Base-by-base conservation (phyloP, 805 yeast species). In the Saturnispora silvae region DNA sequence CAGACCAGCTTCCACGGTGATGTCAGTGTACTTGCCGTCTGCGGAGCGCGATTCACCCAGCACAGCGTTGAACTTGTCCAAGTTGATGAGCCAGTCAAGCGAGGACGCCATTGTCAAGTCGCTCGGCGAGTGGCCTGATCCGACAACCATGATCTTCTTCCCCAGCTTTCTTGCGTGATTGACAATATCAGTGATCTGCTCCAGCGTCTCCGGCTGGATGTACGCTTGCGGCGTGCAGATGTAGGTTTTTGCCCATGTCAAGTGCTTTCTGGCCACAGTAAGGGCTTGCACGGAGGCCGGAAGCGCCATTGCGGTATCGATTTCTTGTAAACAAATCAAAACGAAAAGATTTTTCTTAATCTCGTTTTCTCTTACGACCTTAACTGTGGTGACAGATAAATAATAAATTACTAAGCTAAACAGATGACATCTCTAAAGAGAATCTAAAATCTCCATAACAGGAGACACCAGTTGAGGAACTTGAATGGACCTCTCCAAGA, bases 51-150 rank as follows among this genome's bases (percentile, higher is more conserved):
- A 56, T 34, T 71, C 56, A 17, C 52, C 47, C 11, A 54, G 39
- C 15, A 85, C 73, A n/a, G 56, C 50, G 54, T 75, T 72, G 54
- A 81, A 70, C 40, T 74, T 73, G 58, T 89, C 97, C 50, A 89
- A 66, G 54, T 83, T 87, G 44, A 94, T 72, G 15, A 92, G 61
- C 95, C 96, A 87, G 40, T 82, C 92, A 23, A 65, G 61, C n/a
- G 41, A 40, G 1, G 47, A 30, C 4, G 95, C 81, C 80, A 86
- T 78, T 37, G 95, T 84, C 60, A 92, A 61, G 52, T 77, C 87
- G 30, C 94, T 81, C 0, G 98, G 98, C 6, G 96, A 86, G 55
- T 92, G 97, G 23, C 95, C 96, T 0, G 95, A 75, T 0, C 98
- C 98, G 7, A 83, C 87, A 2, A 82, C 74, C 68, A 82, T 77